Conservation (phyloP, 2,329 filamentous ascomycete species). For the Alternaria brassicae region DNA sequence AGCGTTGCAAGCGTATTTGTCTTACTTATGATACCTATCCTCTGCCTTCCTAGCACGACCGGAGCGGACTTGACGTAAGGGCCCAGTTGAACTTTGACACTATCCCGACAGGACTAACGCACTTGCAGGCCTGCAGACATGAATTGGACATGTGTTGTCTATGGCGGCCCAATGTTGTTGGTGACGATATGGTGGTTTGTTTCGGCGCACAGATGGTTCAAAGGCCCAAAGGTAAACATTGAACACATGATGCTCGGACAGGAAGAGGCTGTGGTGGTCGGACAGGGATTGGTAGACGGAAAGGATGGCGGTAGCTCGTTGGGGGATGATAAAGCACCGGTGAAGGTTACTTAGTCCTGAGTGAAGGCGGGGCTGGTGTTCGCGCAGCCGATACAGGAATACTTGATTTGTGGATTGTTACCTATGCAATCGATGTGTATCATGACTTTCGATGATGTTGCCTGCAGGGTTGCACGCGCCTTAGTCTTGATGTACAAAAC, state of each 20-base stretch:
- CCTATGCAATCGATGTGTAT: too few relatives aligned
- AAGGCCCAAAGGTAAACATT: conserved; percentile 72
- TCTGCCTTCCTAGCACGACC: conserved; percentile 68
- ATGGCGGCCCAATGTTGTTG: conserved; percentile 68
- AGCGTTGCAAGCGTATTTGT: conserved; percentile 66
- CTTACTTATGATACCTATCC: conserved; percentile 70
- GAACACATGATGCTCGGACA: conserved; percentile 61
- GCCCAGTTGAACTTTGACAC: background rate
- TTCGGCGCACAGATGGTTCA: conserved; percentile 72
- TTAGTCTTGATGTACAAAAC: background rate
- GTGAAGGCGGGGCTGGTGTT: background rate
- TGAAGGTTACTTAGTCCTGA: conserved; percentile 11
- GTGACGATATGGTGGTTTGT: conserved; percentile 69
- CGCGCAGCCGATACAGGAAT: background rate
- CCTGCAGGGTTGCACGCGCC: too few relatives aligned
- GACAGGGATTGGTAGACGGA: conserved; percentile 14
- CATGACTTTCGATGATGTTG: too few relatives aligned
- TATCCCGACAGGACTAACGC: conserved; percentile 15
- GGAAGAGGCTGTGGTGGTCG: conserved; percentile 51
- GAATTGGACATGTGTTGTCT: conserved; percentile 75
- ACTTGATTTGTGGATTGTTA: background rate
- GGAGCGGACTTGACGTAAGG: conserved; percentile 61
- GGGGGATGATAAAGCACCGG: background rate
- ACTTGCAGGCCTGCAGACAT: conserved; percentile 57
- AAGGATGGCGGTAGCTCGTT: conserved; percentile 19